Conservation (phyloP, 2,329 filamentous ascomycete species). For the Apiospora koreana region DNA sequence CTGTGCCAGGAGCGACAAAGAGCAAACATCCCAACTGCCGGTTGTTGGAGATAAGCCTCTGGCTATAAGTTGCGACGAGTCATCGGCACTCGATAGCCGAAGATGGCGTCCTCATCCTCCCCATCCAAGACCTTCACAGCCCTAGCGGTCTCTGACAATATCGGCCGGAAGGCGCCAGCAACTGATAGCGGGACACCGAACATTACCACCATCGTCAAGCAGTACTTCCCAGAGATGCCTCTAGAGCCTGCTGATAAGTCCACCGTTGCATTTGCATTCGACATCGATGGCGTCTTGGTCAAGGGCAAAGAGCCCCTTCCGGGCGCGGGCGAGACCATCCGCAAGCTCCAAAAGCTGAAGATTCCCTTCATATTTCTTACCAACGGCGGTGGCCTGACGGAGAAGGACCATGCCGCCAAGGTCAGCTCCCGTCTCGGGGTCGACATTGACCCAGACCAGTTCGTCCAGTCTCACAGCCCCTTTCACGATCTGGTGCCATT, state of each 20-base stretch:
- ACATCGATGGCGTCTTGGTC: constrained; percentile 64
- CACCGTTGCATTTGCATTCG: constrained; percentile 33
- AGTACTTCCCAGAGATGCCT: not conserved
- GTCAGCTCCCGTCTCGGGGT: constrained; percentile 55
- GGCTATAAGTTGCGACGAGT: not conserved
- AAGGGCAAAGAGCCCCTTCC: constrained; percentile 64
- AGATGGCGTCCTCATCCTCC: not conserved
- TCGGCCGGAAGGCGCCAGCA: not conserved
- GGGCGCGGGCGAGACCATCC: constrained; percentile 60
- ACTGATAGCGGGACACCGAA: not conserved
- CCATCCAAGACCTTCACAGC: not conserved
- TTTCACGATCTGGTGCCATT: constrained; percentile 57
- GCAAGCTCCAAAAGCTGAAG: constrained; percentile 56
- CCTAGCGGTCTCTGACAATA: not conserved
- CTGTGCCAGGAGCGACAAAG: not conserved
- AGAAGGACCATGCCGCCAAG: constrained; percentile 61
- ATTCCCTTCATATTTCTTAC: constrained; percentile 76
- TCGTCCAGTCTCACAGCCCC: constrained; percentile 76
- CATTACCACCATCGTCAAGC: not conserved
- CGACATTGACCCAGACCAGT: constrained; percentile 43
- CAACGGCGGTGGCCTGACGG: constrained; percentile 71
- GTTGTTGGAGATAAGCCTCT: not conserved
- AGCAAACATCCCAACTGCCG: not conserved
- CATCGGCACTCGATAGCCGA: not conserved
- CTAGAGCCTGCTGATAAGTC: not conserved